phyloP scores from a whole-genome alignment of 2,329 filamentous ascomycete genomes.

The Diaporthe helianthi region DNA sequence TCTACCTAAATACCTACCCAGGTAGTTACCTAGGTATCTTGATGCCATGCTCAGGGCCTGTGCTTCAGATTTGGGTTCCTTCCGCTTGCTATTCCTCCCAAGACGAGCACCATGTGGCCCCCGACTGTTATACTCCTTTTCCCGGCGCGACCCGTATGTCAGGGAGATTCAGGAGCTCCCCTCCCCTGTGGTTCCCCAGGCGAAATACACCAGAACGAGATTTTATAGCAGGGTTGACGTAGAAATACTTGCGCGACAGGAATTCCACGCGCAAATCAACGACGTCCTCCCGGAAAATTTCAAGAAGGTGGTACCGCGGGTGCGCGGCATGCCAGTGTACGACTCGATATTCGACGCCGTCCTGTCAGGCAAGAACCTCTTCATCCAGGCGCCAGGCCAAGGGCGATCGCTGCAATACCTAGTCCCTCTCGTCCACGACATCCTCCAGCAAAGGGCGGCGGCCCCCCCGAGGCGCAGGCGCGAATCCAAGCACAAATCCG shows the following conservation, averaged over 20 bases:
- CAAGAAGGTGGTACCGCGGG: not conserved
- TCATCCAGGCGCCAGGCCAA: not conserved
- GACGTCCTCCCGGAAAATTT: not conserved
- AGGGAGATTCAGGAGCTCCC: too few relatives aligned
- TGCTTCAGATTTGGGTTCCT: too few relatives aligned
- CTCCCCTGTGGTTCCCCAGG: too few relatives aligned
- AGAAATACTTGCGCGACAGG: not conserved
- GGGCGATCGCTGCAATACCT: not conserved
- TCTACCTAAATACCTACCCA: too few relatives aligned
- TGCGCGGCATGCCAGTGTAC: not conserved
- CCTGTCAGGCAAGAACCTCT: not conserved
- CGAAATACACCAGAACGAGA: too few relatives aligned
- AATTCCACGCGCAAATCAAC: not conserved
- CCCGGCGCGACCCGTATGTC: not conserved
- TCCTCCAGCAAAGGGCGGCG: not conserved
- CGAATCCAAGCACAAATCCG: not conserved
- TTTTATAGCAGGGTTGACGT: fast-evolving
- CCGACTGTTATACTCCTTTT: not conserved
- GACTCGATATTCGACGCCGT: not conserved
- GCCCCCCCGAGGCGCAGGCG: not conserved
- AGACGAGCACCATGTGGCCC: not conserved
- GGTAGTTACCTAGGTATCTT: too few relatives aligned
- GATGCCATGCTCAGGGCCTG: not conserved
- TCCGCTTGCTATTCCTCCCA: not conserved
- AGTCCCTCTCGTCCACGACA: not conserved